Evolutionary conservation across 129 eudicot species (phyloP).

Genomic region (Ambrosia trifida): DNA sequence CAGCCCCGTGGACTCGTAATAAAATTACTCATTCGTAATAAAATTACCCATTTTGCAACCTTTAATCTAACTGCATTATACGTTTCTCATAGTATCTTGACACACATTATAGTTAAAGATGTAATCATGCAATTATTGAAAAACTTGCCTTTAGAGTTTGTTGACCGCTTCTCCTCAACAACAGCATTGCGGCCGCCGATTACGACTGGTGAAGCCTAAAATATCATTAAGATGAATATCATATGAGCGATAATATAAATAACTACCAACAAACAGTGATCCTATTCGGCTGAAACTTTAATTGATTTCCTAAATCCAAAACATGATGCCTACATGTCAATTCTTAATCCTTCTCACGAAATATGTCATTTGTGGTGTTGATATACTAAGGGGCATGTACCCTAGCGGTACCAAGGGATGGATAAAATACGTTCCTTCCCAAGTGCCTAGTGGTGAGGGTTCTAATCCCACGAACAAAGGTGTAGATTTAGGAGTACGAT

Average conservation of each 20-base stretch:
- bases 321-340: too few relatives aligned
- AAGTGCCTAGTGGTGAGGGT: too few relatives aligned
- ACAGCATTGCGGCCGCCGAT: conserved; percentile 62
- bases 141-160: conserved; percentile 67
- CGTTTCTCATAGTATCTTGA: background rate
- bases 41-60: background rate
- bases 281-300: too few relatives aligned
- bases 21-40: background rate
- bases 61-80: background rate
- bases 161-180: conserved; percentile 86
- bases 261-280: background rate
- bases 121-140: background rate
- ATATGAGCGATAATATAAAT: background rate
- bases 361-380: too few relatives aligned
- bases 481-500: too few relatives aligned
- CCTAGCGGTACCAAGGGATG: too few relatives aligned
- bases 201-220: conserved; percentile 78
- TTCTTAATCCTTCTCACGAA: too few relatives aligned
- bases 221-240: conserved; percentile 18
- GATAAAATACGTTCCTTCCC: too few relatives aligned
- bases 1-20: background rate
- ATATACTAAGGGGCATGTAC: too few relatives aligned
- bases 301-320: too few relatives aligned
- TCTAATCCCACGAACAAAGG: too few relatives aligned
- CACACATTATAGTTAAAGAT: background rate